Evolutionary conservation across 129 eudicot genomes (phyloP), one percentile per base, ranked within the genome.

Genomic region (Artemisia tridentata): DNA sequence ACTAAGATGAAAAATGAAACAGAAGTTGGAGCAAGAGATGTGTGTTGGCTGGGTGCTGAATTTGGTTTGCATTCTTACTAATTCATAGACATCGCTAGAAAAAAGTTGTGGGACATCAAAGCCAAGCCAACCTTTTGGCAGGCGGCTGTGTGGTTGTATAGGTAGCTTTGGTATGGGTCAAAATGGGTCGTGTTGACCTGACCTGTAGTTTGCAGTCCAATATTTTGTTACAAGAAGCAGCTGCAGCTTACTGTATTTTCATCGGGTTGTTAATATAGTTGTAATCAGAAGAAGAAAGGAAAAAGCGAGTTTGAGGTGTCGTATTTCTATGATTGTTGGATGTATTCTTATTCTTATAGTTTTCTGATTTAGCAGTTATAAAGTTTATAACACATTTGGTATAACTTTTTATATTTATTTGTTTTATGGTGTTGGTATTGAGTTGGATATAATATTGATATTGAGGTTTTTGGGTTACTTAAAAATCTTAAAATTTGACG

Each of bases 221-320:
- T 70, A 63, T 63, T 51, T 77, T 77, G 76, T 63, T 63, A 67
- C 68, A 38, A 7, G 45, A 63, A 59, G 76, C 59, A 27, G 49
- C 53, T 65, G 72, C 78, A 55, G 73, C 79, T 67, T 75, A 67
- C n/a, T 58, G 78, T 74, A 58, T 41, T 41, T 73, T 25, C 63
- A 19, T 73, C 63, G 59, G 79, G 58, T 67, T 75, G 74, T 75
- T 67, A 75, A 67, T 75, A 67, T 67, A 67, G 68, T 75, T 75
- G 73, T 67, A 47, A 67, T 67, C 43, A 17, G 51, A 67, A 57
- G 74, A 67, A 66, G 57, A 43, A 74, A 66, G 50, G 62, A 31
- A 67, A 55, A 64, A 41, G 23, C 2, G 73, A 45, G 59, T 55
- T 67, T 55, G 17, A 38, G 72, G 19, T 13, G 14, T 49, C 61